A percentile compares a stretch with the other conserved stretches of the same genome.
phyloP scores from a whole-genome alignment of 768 basidiomycete species.

The Rhizopogon rudus region DNA sequence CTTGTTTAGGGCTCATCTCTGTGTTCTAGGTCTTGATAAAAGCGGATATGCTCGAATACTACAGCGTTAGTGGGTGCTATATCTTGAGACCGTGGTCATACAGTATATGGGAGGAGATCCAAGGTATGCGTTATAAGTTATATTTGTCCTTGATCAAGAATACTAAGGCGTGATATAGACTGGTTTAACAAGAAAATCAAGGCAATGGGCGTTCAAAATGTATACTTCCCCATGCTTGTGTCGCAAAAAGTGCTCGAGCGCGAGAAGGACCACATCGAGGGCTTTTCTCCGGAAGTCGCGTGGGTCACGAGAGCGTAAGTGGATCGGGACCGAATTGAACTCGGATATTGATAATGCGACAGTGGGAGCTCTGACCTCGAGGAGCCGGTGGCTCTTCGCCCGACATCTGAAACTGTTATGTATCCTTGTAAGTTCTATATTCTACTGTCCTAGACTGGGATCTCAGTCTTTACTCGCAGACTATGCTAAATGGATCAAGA shows the following conservation, averaged over 20 bases:
- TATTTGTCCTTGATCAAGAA: neutral
- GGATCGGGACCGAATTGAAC: neutral
- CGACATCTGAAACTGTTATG: constrained; percentile 99
- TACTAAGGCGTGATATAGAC: constrained; percentile 35
- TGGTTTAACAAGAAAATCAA: constrained; percentile 96
- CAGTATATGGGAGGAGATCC: constrained; percentile 95
- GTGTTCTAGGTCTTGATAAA: constrained; percentile 82
- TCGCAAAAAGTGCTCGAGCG: constrained; percentile 88
- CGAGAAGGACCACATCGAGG: constrained; percentile 98
- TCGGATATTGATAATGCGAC: constrained; percentile 4
- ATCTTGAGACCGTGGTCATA: constrained; percentile 98
- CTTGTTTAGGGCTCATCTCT: constrained; percentile 5
- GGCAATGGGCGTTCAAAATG: constrained; percentile 92
- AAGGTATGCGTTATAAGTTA: constrained; percentile 45
- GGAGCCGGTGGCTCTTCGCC: constrained; percentile 96
- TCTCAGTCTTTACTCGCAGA: constrained; percentile 39
- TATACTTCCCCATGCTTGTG: constrained; percentile 99
- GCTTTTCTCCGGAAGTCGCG: constrained; percentile 99
- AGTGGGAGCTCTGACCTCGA: constrained; percentile 92
- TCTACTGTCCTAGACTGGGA: neutral
- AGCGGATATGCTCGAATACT: constrained; percentile 99
- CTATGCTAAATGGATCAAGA: constrained; percentile 99
- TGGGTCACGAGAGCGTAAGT: constrained; percentile 97
- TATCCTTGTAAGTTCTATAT: constrained; percentile 74
- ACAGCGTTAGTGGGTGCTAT: constrained; percentile 97